A percentile compares a stretch with the other conserved stretches of the same genome.
Conservation (phyloP, 768 basidiomycete species). For the Lactifluus hygrophoroides region DNA sequence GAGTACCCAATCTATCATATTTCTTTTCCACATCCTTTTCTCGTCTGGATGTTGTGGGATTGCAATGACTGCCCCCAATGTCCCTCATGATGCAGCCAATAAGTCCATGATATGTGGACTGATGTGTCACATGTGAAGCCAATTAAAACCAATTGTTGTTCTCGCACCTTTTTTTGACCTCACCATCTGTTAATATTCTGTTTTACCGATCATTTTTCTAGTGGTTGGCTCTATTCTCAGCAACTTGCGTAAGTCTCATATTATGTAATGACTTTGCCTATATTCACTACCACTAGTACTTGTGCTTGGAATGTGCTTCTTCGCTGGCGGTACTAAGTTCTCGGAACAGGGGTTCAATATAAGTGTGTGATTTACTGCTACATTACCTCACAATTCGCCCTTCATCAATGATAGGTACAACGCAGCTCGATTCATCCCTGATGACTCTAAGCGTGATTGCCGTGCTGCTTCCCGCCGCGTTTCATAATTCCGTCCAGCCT, state of each 20-base stretch:
- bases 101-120: no score
- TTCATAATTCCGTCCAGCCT: constrained; percentile 46
- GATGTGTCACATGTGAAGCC: no score
- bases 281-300: constrained; percentile 40
- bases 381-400: not conserved
- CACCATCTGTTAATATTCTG: no score
- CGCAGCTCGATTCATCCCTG: constrained; percentile 68
- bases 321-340: constrained; percentile 70
- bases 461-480: constrained; percentile 71
- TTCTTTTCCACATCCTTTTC: not conserved
- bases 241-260: constrained; percentile 31
- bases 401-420: constrained; percentile 33
- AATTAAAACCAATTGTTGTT: not conserved
- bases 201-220: constrained; percentile 19
- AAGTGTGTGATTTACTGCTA: constrained; percentile 38
- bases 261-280: not conserved
- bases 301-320: constrained; percentile 86
- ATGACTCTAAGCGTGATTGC: constrained; percentile 75
- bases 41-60: no score
- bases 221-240: constrained; percentile 41
- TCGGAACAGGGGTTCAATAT: constrained; percentile 73
- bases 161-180: not conserved
- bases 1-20: constrained; percentile 18
- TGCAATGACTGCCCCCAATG: no score
- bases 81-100: no score